Base-by-base conservation (phyloP, 1,139 yeast genomes). In the Hyphopichia burtonii region DNA sequence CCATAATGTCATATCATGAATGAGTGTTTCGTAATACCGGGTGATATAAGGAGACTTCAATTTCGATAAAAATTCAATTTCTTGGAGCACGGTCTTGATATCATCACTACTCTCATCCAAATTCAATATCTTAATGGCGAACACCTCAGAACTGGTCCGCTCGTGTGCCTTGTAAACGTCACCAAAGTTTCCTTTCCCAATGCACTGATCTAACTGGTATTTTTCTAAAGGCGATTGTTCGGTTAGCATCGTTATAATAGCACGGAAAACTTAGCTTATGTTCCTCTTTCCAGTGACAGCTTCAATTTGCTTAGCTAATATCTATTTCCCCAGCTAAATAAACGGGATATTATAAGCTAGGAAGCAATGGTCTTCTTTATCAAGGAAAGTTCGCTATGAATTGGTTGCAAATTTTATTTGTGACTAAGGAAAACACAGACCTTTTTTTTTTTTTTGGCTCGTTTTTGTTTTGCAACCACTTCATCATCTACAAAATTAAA, bases 181-280 rank as follows among this genome's bases (percentile, higher is more conserved):
- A 14, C 96, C 96, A 68, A 88, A 89, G 51, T 86, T 86, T 1
- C 96, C 96, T 46, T 78, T 72, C 0, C 96, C 96, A 31, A 86
- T 79, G 54, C 90, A 82, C 44, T 80, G 76, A 39, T 74, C 60
- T 34, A 83, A 53, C 8, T 63, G 60, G 54, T 72, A 82, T 20
- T 49, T 44, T 17, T 36, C 38, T 11, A 36, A 28, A 10, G 38
- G 33, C 4, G 30, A 35, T 14, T 14, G 28, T 7, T 25, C n/a
- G 11, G 28, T 8, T 25, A 25, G n/a, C 28, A 25, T 25, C 28
- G 28, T 25, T 11, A 20, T 16, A 28, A 15, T 28, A 28, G 16
- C 16, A 28, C 30, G 10, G 30, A 7, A 14, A n/a, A 28, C 16
- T 28, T 28, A 28, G 31, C 31, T 7, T 14, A 25, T 25, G 30